phyloP scores from a whole-genome alignment of 2,329 filamentous ascomycete species.

The Bipolaris cookei region DNA sequence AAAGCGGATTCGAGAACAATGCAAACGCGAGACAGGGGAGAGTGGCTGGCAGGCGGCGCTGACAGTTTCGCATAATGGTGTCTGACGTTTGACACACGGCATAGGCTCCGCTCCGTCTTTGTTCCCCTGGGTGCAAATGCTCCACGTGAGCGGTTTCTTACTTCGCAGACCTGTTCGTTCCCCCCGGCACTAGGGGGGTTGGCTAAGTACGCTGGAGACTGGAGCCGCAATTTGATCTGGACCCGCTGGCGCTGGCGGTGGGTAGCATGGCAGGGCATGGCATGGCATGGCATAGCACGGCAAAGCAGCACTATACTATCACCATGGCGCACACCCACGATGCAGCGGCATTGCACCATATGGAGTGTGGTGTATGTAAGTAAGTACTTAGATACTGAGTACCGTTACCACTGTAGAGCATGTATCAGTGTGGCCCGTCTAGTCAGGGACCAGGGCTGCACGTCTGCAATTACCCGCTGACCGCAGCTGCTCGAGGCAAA shows the following conservation, averaged over 20 bases:
- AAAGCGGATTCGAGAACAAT: constrained; percentile 11
- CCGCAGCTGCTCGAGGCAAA: constrained; percentile 9
- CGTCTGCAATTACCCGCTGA: constrained; percentile 19
- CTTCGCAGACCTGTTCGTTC: not conserved
- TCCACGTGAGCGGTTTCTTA: constrained; percentile 12
- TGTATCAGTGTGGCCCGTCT: constrained; percentile 16
- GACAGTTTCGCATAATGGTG: constrained; percentile 12
- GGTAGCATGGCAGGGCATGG: not conserved
- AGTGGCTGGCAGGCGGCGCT: not conserved
- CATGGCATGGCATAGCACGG: not conserved
- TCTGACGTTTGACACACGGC: constrained; percentile 14
- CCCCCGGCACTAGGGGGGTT: constrained; percentile 17
- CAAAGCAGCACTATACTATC: not conserved
- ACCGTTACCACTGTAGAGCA: not conserved
- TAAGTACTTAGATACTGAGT: no score
- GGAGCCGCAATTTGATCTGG: constrained; percentile 26
- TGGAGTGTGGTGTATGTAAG: no score
- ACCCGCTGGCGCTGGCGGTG: constrained; percentile 15
- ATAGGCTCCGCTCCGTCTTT: constrained; percentile 7
- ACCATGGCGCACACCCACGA: not conserved
- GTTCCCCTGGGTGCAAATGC: constrained; percentile 2
- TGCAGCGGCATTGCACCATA: not conserved
- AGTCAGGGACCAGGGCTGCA: constrained; percentile 29
- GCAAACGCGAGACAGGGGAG: constrained; percentile 1
- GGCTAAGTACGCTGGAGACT: constrained; percentile 15